Conservation (phyloP, 2,329 filamentous ascomycete species). For the Botrytis paeoniae region DNA sequence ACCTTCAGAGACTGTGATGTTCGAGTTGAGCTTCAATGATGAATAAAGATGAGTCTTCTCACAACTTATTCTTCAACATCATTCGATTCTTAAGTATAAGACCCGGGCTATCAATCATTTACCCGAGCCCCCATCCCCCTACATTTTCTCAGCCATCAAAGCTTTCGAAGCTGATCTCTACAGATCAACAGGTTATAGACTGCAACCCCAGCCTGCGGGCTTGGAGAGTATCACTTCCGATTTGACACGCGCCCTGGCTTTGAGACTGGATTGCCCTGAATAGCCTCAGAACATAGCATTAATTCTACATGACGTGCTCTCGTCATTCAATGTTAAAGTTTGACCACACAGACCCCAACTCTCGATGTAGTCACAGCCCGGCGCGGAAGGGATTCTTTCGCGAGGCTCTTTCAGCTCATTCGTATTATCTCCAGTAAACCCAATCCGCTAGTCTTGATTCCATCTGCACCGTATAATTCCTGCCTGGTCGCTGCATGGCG, state of each 20-base stretch:
- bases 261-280: neutral
- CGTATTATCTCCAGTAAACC: neutral
- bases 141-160: neutral
- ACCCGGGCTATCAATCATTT: neutral
- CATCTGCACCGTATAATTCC: neutral
- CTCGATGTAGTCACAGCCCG: neutral
- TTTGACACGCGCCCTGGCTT: neutral
- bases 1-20: neutral
- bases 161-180: neutral
- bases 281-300: neutral
- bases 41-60: neutral
- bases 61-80: neutral
- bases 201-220: neutral
- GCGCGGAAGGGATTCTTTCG: neutral
- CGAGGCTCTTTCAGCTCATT: neutral
- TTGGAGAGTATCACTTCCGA: neutral
- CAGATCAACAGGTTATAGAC: neutral
- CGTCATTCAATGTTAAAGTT: neutral
- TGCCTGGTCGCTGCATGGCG: neutral
- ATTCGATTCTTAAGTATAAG: neutral
- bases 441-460: neutral
- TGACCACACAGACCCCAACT: neutral
- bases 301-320: neutral
- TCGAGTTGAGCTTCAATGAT: neutral
- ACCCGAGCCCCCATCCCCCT: neutral